Base-by-base conservation (phyloP, 805 yeast species). In the Ogataea corticis region DNA sequence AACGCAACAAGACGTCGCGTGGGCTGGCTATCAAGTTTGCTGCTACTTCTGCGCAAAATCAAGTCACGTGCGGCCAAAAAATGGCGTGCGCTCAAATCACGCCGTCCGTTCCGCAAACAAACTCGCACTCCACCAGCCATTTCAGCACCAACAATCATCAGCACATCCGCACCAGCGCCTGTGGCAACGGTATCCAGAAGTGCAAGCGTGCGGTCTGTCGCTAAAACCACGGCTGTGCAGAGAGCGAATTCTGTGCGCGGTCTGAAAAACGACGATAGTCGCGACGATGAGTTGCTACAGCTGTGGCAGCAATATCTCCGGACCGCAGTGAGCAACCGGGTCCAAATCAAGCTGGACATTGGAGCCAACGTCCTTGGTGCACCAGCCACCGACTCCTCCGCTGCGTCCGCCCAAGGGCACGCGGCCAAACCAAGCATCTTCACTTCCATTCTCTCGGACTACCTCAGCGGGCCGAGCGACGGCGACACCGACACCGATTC, bases 1-100 rank as follows among this genome's bases (percentile, higher is more conserved):
- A 63, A 63, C 40, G 70, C 70, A 9, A 56, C 58, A n/a, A 58
- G 55, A 40, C 50, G 69, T 31, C 66, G 60, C 38, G 38, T 50
- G 2, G 65, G 66, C 3, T 61, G 68, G 63, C 37, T 66, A 11
- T 51, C 60, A 2, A 40, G 29, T 15, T 27, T 65, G 5, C 14
- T 50, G 2, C 18, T 18, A 4, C 25, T 61, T 5, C 32, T 56
- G 5, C 41, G 46, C 7, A 40, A 41, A 13, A 13, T 55, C 13
- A 59, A 49, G 33, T n/a, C 18, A 1, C 41, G 37, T 14, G 33
- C 50, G 2, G 49, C 46, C 2, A 54, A 38, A 19, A 49, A 51
- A 23, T 60, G 63, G 61, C 52, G 62, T 14, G 29, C 36, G 13
- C 29, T 60, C 10, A 51, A 41, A 21, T 37, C 42, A 14, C 38